phyloP scores from a whole-genome alignment of 768 basidiomycete species.

The Xerocomus spinulosus region DNA sequence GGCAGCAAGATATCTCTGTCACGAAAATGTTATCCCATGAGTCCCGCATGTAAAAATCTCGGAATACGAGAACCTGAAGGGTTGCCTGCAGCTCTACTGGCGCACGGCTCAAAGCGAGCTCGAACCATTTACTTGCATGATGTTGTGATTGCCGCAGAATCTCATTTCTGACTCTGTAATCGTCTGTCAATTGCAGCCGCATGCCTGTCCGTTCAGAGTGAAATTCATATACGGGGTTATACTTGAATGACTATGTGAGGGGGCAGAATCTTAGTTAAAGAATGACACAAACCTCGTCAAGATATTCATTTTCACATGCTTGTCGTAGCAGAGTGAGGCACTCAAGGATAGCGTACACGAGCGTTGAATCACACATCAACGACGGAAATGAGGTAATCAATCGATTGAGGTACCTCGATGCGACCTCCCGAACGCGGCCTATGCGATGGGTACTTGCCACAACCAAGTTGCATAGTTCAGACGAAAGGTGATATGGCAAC shows the following conservation, averaged over 20 bases:
- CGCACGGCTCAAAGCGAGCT: conserved; percentile 78
- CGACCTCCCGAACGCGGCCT: conserved; percentile 74
- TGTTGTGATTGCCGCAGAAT: conserved; percentile 72
- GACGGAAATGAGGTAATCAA: conserved; percentile 91
- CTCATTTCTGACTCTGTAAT: conserved; percentile 79
- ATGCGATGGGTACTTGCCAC: conserved; percentile 79
- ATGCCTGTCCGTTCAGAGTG: conserved; percentile 72
- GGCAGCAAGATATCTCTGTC: conserved; percentile 81
- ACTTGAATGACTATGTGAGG: conserved; percentile 44
- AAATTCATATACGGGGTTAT: conserved; percentile 83
- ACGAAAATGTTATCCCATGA: not conserved
- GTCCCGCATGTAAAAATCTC: not conserved
- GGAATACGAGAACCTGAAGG: conserved; percentile 58
- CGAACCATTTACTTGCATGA: conserved; percentile 80
- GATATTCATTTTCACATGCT: conserved; percentile 85
- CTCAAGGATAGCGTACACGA: conserved; percentile 88
- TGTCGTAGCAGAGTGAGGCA: conserved; percentile 83
- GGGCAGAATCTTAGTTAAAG: not conserved
- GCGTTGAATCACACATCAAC: conserved; percentile 82
- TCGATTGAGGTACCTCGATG: conserved; percentile 77
- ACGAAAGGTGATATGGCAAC: conserved; percentile 60
- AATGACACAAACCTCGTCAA: conserved; percentile 67
- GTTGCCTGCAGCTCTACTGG: conserved; percentile 92
- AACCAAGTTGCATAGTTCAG: conserved; percentile 72
- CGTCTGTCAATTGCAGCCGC: conserved; percentile 77